Evolutionary conservation across 306 rosid species (phyloP).

Genomic region (Corylus avellana): DNA sequence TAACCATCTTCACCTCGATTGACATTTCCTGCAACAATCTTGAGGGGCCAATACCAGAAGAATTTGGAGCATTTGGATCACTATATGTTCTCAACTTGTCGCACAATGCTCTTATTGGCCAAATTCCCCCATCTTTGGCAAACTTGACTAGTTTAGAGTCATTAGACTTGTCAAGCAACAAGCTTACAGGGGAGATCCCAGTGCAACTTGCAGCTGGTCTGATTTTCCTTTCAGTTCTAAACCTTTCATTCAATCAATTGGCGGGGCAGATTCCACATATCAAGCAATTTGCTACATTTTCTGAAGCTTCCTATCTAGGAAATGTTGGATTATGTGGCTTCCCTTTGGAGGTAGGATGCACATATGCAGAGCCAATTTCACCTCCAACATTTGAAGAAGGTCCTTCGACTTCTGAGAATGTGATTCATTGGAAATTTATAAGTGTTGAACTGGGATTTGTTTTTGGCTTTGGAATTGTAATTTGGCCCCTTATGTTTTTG

Average conservation of each 20-base stretch:
- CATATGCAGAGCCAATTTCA: neutral
- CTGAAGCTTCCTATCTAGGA: neutral
- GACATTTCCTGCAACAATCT: conserved; percentile 40
- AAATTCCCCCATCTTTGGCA: conserved; percentile 25
- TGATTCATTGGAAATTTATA: neutral
- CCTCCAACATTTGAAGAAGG: too few relatives aligned
- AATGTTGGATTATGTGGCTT: conserved; percentile 20
- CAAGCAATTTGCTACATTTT: conserved; percentile 23
- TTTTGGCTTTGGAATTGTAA: neutral
- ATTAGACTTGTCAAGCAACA: conserved; percentile 26
- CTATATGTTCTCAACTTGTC: conserved; percentile 30
- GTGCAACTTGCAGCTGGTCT: neutral
- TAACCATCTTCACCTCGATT: conserved; percentile 29
- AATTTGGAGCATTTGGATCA: conserved; percentile 10
- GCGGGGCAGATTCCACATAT: neutral
- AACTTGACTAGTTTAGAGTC: conserved; percentile 8
- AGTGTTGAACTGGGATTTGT: conserved; percentile 6
- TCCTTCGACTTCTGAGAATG: too few relatives aligned
- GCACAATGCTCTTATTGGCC: neutral
- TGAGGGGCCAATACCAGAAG: conserved; percentile 27
- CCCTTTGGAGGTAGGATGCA: neutral
- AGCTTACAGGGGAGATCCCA: conserved; percentile 7
- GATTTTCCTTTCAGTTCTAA: conserved; percentile 28
- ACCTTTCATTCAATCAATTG: conserved; percentile 34
- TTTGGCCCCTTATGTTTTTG: conserved; percentile 1